Base-by-base conservation (phyloP, 106 monocot genomes). In the Chionographis japonica region DNA sequence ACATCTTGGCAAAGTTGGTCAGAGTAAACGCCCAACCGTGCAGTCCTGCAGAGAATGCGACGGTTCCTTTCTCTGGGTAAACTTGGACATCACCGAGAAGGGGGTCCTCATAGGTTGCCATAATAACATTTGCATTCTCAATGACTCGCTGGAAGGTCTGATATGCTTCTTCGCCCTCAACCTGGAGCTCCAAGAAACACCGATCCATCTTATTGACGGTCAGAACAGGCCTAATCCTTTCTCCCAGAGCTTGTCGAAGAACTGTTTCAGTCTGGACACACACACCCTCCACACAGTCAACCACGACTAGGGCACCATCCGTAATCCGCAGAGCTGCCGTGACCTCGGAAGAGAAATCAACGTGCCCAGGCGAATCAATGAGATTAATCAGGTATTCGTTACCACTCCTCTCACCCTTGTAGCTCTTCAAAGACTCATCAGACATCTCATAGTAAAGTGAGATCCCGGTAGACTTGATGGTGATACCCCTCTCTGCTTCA, bases 241-340 rank as follows among this genome's bases (percentile, higher is more conserved):
- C 77, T 60, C 71, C 77, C 13, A 77, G 63, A 9, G 77, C 76
- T 43, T 63, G 46, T 46, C 46, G 46, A 46, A 46, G 61, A 19
- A 76, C 76, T 12, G 76, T 76, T 55, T 76, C 76, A 41, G 76
- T 76, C 62, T 76, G 76, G 51, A 76, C 55, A 46, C 75, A 75
- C 15, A 80, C 80, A 60, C 80, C 80, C 51, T 80, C 61, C n/a
- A 85, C 75, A 72, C 80, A 80, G 12, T 79, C 84, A 39, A 79
- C 84, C 10, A 84, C 84, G 14, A 79, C 84, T 16, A 79, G 75
- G 15, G 80, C 80, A 67, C 67, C 53, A 54, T 67, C 67, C 13
- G 67, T 67, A 2, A 67, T 67, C 27, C 67, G 38, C 3, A 67
- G 67, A 54, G 53, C 67, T 37, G 67, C 53, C 6, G 67, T 67